Base-by-base conservation (phyloP, 148 eudicot species). In the Nepenthes mirabilis region DNA sequence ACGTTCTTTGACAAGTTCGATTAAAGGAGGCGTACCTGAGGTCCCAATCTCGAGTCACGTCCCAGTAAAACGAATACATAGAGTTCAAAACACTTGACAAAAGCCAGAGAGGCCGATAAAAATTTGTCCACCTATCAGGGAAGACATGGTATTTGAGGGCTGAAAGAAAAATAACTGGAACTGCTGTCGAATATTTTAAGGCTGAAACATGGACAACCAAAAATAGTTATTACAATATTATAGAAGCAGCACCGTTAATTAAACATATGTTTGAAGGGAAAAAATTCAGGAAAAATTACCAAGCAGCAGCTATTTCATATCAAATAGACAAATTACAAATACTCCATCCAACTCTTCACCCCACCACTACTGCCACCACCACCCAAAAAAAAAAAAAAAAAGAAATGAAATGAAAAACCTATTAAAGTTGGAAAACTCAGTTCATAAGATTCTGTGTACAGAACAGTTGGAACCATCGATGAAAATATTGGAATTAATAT, bases 61-160 rank as follows among this genome's bases (percentile, higher is more conserved):
- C 99, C 99, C 99, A 93, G 74, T 93, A 93, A 80, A 88, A 93
- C 10, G 96, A 93, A 76, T 93, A 93, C 70, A 70, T 72, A n/a
- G 95, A 93, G 73, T 88, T 88, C 70, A 86, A 59, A 68, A 89
- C 77, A 82, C 83, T 72, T 36, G 99, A 86, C 37, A 86, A 61
- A 68, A 93, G 80, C 99, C 96, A 93, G 50, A 93, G 66, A 13
- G 96, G 95, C 56, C 96, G 87, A 82, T 88, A 88, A 55, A 89
- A 63, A 68, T 63, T 78, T 54, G 71, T 82, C 98, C 98, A 91
- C 53, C 75, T 72, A 62, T 91, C 98, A 52, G 98, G 96, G 66
- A 80, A 75, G 60, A 88, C 88, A 33, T 91, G 98, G 64, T 91
- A 91, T 69, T 91, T 91, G 70, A 91, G 94, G 43, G 98, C 99